phyloP scores from a whole-genome alignment of 1,284 basidiomycete species.

The Ustanciosporium gigantosporum region DNA sequence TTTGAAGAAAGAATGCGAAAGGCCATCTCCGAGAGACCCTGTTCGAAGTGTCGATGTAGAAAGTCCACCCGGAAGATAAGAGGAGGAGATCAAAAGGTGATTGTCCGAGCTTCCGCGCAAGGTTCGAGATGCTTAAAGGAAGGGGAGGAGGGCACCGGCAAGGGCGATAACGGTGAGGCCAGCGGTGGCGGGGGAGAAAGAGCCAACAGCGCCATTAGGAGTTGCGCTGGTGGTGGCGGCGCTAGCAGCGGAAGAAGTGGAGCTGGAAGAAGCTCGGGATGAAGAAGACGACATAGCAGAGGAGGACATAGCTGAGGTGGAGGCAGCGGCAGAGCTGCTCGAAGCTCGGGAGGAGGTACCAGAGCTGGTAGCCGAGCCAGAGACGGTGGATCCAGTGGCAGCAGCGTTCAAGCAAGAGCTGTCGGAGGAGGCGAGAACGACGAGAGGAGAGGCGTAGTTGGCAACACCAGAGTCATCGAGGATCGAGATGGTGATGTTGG shows the following conservation, averaged over 20 bases:
- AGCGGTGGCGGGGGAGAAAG: conserved; percentile 35
- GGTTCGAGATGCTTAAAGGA: conserved; percentile 32
- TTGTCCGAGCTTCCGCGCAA: too few species aligned
- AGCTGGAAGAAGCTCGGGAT: neutral
- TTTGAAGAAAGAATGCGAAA: too few species aligned
- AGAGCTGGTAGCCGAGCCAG: conserved; percentile 3
- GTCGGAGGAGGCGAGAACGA: conserved; percentile 22
- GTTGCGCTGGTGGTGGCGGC: neutral
- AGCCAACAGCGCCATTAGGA: conserved; percentile 17
- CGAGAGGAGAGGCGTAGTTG: conserved; percentile 37
- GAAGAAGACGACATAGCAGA: conserved; percentile 5
- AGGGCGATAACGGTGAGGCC: conserved; percentile 31
- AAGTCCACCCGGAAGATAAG: too few species aligned
- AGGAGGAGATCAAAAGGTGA: too few species aligned
- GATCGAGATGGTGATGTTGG: conserved; percentile 55
- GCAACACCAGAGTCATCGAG: conserved; percentile 47
- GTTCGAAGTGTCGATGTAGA: too few species aligned
- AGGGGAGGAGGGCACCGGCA: conserved; percentile 35
- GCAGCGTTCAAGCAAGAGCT: conserved; percentile 29
- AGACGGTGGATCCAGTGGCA: conserved; percentile 3
- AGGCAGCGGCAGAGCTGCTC: conserved; percentile 8
- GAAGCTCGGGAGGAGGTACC: conserved; percentile 7
- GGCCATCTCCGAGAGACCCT: too few species aligned
- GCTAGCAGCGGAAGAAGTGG: neutral
- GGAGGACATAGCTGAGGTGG: conserved; percentile 11